Percentiles rank a stretch among this genome's conserved stretches.
phyloP scores from a whole-genome alignment of 345 rosid genomes.

The Camelina hispida region DNA sequence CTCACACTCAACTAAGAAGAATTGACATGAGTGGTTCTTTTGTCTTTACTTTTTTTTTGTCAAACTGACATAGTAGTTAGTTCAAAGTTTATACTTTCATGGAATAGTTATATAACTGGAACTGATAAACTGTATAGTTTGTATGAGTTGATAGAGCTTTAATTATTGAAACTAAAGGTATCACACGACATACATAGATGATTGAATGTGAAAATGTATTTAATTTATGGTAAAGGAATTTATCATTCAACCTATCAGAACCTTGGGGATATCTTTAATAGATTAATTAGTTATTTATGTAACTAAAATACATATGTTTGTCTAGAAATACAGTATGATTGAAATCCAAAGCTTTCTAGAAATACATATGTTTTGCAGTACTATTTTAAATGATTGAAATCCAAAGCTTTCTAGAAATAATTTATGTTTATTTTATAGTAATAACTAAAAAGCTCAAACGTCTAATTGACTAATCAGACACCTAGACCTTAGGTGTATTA shows the following conservation, averaged over 20 bases:
- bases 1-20: conserved; percentile 27
- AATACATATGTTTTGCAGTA: too few relatives aligned
- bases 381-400: too few relatives aligned
- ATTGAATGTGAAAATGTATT: background rate
- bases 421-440: background rate
- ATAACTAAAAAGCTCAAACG: background rate
- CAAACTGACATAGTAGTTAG: background rate
- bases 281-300: too few relatives aligned
- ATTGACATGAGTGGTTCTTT: conserved; percentile 33
- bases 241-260: background rate
- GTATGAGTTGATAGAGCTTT: conserved; percentile 8
- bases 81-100: conserved; percentile 21
- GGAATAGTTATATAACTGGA: conserved; percentile 2
- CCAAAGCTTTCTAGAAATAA: background rate
- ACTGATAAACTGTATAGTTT: background rate
- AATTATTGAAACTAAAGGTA: background rate
- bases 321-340: too few relatives aligned
- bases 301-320: too few relatives aligned
- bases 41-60: too few relatives aligned
- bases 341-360: too few relatives aligned
- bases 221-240: background rate
- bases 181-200: background rate
- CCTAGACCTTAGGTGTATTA: background rate
- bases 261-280: too few relatives aligned
- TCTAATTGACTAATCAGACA: background rate